Evolutionary conservation across 1,284 basidiomycete genomes (phyloP), one percentile per base, ranked within the genome.

Genomic region (Marasmius oreades): DNA sequence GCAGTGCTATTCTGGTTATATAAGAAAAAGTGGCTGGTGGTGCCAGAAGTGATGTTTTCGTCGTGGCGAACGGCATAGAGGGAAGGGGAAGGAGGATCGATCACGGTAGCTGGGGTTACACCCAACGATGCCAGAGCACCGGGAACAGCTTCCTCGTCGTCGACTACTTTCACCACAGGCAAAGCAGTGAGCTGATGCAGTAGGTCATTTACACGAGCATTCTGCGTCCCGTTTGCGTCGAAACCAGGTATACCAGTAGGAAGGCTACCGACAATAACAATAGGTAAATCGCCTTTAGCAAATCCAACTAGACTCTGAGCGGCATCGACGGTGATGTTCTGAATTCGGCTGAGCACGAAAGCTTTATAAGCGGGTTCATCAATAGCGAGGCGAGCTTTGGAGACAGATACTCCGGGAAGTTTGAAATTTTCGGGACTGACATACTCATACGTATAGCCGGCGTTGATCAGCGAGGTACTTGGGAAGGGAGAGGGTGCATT

Each of bases 381-480:
- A 10, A 55, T 16, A 5, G 59, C 58, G 44, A 63, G 61, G 1
- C 61, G 61, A 18, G 54, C 55, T n/a, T 58, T 33, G 23, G 56
- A 42, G 24, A 63, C 61, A 11, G 54, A 58, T 12, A 61, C 58
- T 10, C 61, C 61, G 3, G 59, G 61, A 46, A 61, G 61, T 36
- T 61, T 59, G 23, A 63, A 31, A 43, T 63, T 63, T 33, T 63
- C 61, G 10, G 59, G 59, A 31, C 61, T 63, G 48, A 61, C 59
- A 33, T 63, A 63, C n/a, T 63, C 61, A 28, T 61, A 63, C 3
- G 61, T 56, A 34, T 58, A 63, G 7, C 61, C 61, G 7, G 55
- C 56, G 34, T 46, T 51, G 5, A 59, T 56, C 7, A 60, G 45
- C 6, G 61, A 63, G 23, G 50, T 48, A 22, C 59, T 55, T 11